These are phyloP conservation scores for Acarospora socialis DNA, from an alignment of 2,329 filamentous ascomycete genomes.

Conservation along the genomic window DNA sequence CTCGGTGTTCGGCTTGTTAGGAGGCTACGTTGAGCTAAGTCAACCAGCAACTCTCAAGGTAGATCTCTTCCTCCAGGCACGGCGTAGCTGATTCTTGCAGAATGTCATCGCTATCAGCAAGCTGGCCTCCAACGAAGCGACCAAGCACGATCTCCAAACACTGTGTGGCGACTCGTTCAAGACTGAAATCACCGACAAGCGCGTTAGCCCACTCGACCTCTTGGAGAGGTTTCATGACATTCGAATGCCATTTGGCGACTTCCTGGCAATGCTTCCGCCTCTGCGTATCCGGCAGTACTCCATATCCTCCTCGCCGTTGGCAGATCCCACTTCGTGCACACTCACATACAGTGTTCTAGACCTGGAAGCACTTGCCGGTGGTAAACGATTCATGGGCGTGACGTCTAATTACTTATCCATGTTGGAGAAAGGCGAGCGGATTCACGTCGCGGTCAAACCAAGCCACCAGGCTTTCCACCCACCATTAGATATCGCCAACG, in stretches of 20 bases:
- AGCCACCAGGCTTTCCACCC: conserved; percentile 1
- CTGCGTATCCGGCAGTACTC: conserved; percentile 71
- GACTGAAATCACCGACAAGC: conserved; percentile 38
- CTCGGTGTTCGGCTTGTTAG: conserved; percentile 2
- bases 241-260: conserved; percentile 48
- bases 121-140: conserved; percentile 8
- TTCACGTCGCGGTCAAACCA: not conserved
- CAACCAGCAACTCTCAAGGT: conserved; percentile 3
- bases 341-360: conserved; percentile 55
- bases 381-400: conserved; percentile 40
- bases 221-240: conserved; percentile 49
- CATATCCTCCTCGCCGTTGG: conserved; percentile 60
- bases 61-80: no score
- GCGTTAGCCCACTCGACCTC: conserved; percentile 52
- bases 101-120: no score
- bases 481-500: conserved; percentile 3
- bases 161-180: conserved; percentile 24
- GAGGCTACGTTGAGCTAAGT: conserved; percentile 6
- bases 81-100: no score
- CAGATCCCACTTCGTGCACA: conserved; percentile 41
- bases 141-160: conserved; percentile 10
- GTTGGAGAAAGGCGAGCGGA: not conserved
- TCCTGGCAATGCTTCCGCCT: conserved; percentile 57
- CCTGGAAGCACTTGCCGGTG: conserved; percentile 28
- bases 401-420: conserved; percentile 45